These are phyloP conservation scores for Zymoseptoria pseudotritici DNA, from an alignment of 2,329 filamentous ascomycete genomes.

Conservation along the genomic window DNA sequence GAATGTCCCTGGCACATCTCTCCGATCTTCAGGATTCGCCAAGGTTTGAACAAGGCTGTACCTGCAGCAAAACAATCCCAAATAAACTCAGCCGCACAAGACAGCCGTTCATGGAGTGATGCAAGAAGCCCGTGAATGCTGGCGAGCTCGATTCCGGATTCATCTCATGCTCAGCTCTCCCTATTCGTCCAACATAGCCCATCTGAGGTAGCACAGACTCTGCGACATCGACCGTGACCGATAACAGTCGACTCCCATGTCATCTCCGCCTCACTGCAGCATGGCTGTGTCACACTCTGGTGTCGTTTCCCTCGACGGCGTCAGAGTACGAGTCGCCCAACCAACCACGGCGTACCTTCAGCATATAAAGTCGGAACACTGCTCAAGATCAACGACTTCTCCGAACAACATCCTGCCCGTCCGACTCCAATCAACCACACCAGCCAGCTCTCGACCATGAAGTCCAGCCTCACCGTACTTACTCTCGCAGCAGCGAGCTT, in stretches of 20 bases:
- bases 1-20: background rate
- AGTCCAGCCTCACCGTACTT: background rate
- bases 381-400: background rate
- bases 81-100: background rate
- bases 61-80: background rate
- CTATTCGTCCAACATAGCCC: background rate
- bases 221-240: no score
- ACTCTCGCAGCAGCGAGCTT: background rate
- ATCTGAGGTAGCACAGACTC: background rate
- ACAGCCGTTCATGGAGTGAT: background rate
- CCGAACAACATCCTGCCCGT: background rate
- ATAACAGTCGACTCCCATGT: background rate
- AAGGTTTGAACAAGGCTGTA: background rate
- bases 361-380: background rate
- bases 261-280: background rate
- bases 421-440: background rate
- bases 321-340: background rate
- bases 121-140: background rate
- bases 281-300: background rate
- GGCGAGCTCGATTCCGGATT: background rate
- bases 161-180: background rate
- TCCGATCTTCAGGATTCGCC: background rate
- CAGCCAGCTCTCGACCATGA: background rate
- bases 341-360: background rate
- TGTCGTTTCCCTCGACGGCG: background rate